A percentile compares a stretch with the other conserved stretches of the same genome.
phyloP scores from a whole-genome alignment of 2,329 filamentous ascomycete species.

The Hypoxylon sp. region DNA sequence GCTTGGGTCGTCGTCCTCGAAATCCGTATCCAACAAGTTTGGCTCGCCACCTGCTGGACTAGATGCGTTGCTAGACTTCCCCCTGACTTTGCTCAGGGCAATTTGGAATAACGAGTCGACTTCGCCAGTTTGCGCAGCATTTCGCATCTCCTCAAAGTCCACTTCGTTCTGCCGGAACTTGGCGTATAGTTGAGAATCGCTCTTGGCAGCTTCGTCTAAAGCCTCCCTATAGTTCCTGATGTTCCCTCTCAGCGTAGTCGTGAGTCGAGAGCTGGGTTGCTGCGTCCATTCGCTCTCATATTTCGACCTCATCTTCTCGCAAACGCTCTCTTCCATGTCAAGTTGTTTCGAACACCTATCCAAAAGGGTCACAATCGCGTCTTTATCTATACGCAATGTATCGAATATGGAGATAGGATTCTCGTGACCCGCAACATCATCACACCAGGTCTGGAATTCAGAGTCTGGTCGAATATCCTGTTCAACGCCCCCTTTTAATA shows the following conservation, averaged over 20 bases:
- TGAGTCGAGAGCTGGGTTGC: constrained; percentile 91
- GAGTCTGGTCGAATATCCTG: constrained; percentile 89
- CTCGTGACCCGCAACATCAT: constrained; percentile 88
- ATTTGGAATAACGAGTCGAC: constrained; percentile 89
- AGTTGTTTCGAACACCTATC: constrained; percentile 88
- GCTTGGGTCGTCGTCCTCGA: constrained; percentile 81
- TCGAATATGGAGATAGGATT: constrained; percentile 84
- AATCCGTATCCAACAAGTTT: constrained; percentile 91
- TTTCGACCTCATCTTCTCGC: constrained; percentile 99
- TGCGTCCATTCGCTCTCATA: constrained; percentile 97
- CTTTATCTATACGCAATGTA: constrained; percentile 79
- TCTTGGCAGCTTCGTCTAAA: constrained; percentile 87
- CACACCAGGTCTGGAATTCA: constrained; percentile 94
- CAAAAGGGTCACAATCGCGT: constrained; percentile 76
- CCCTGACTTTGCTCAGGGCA: constrained; percentile 82
- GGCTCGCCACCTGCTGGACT: constrained; percentile 75
- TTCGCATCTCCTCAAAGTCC: constrained; percentile 95
- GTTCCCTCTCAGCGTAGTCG: constrained; percentile 86
- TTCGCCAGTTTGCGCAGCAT: constrained; percentile 86
- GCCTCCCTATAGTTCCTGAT: constrained; percentile 89
- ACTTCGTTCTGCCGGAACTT: constrained; percentile 87
- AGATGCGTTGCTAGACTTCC: constrained; percentile 69
- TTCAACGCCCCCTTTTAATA: constrained; percentile 92
- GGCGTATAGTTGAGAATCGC: constrained; percentile 83
- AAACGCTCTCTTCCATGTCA: constrained; percentile 97